Evolutionary conservation across 805 yeast genomes (phyloP).

Genomic region (Candida xiaguanensis): DNA sequence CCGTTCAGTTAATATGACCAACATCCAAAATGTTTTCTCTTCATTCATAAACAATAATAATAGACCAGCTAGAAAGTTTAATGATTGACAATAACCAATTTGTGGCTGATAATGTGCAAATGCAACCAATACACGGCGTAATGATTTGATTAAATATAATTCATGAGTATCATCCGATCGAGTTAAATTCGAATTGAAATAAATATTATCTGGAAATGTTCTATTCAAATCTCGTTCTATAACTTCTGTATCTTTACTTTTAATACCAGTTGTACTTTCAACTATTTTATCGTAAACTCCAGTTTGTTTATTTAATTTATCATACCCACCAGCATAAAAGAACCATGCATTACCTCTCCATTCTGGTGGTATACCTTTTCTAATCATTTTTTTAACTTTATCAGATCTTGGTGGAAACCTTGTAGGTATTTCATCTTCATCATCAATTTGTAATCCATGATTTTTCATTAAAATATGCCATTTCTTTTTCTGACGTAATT

Average conservation of each 20-base stretch:
- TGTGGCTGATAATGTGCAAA: slow-evolving; percentile 84
- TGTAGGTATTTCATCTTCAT: slow-evolving; percentile 39
- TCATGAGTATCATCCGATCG: slow-evolving; percentile 33
- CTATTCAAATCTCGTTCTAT: slow-evolving; percentile 92
- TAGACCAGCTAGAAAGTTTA: slow-evolving; percentile 88
- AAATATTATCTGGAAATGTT: slow-evolving; percentile 90
- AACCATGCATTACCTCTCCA: slow-evolving; percentile 99
- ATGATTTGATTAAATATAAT: slow-evolving; percentile 60
- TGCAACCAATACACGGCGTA: slow-evolving; percentile 78
- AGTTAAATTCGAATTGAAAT: slow-evolving; percentile 47
- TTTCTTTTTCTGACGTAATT: slow-evolving; percentile 63
- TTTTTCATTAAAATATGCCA: slow-evolving; percentile 70
- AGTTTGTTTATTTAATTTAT: slow-evolving; percentile 58
- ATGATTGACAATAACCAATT: slow-evolving; percentile 93
- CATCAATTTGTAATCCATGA: slow-evolving; percentile 48
- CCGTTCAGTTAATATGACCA: slow-evolving; percentile 81
- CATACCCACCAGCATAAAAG: slow-evolving; percentile 84
- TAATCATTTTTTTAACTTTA: slow-evolving; percentile 72
- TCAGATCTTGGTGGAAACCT: slow-evolving; percentile 77
- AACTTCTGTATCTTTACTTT: slow-evolving; percentile 81
- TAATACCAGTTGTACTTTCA: slow-evolving; percentile 47
- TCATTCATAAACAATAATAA: slow-evolving; percentile 82
- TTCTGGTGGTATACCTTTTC: slow-evolving; percentile 94
- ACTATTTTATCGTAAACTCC: slow-evolving; percentile 76
- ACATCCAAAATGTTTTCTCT: slow-evolving; percentile 93